Evolutionary conservation across 176 grass and related monocot genomes (phyloP).

Genomic region (Saccharum spontaneum): DNA sequence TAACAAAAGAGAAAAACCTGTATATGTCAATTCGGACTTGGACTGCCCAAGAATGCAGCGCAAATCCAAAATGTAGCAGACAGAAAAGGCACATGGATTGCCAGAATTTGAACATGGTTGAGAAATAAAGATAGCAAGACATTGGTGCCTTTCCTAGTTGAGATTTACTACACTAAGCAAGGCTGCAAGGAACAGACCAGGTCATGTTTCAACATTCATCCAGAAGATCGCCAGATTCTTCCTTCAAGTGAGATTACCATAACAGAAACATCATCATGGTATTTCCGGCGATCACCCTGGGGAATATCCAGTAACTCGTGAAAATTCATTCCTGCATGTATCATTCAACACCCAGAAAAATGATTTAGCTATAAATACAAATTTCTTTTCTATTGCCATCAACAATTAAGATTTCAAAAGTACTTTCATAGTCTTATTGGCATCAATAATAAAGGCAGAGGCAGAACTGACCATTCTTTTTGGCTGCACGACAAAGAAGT

Average conservation of each 20-base stretch:
- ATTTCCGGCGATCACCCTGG: constrained; percentile 72
- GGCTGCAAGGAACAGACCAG: constrained; percentile 47
- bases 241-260: constrained; percentile 87
- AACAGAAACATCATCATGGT: constrained; percentile 86
- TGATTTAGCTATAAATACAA: neutral
- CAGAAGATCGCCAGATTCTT: constrained; percentile 76
- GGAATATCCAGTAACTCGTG: constrained; percentile 84
- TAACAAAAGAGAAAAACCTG: constrained; percentile 42
- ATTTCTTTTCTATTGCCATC: neutral
- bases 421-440: neutral
- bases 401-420: neutral
- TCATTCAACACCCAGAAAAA: neutral
- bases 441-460: neutral
- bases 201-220: constrained; percentile 41
- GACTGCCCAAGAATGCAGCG: constrained; percentile 39
- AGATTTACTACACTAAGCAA: constrained; percentile 41
- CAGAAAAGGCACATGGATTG: constrained; percentile 35
- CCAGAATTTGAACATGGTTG: constrained; percentile 20
- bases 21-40: constrained; percentile 30
- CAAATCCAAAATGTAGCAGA: constrained; percentile 33
- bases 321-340: constrained; percentile 69
- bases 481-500: constrained; percentile 89
- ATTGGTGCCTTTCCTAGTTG: constrained; percentile 32
- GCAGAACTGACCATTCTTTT: constrained; percentile 74
- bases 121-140: constrained; percentile 26